These are phyloP conservation scores for Saxophila tyrrhenica DNA, from an alignment of 495 filamentous ascomycete species.

Conservation along the genomic window DNA sequence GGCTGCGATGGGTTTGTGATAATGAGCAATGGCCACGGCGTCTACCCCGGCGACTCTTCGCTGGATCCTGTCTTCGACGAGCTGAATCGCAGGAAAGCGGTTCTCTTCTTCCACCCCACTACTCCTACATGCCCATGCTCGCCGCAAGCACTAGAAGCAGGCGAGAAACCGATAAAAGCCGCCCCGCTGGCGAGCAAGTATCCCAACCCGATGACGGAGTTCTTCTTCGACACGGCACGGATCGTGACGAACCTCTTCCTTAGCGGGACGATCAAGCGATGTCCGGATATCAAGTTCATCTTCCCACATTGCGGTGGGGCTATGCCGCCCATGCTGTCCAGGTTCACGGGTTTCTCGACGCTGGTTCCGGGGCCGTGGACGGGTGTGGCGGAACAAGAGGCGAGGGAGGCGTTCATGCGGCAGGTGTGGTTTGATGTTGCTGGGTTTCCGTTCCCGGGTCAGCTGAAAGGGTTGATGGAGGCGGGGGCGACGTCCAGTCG, in stretches of 20 bases:
- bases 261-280: slow-evolving; percentile 34
- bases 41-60: slow-evolving; percentile 38
- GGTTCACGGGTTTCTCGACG: slow-evolving; percentile 32
- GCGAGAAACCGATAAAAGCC: slow-evolving; percentile 8
- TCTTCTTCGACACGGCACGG: slow-evolving; percentile 44
- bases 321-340: slow-evolving; percentile 35
- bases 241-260: slow-evolving; percentile 39
- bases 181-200: slow-evolving; percentile 23
- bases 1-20: slow-evolving; percentile 40
- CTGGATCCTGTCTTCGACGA: slow-evolving; percentile 35
- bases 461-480: slow-evolving; percentile 20
- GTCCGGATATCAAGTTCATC: slow-evolving; percentile 36
- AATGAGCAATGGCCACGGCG: slow-evolving; percentile 37
- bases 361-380: slow-evolving; percentile 16
- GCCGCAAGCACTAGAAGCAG: slow-evolving; percentile 9
- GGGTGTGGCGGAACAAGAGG: slow-evolving; percentile 2
- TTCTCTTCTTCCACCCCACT: slow-evolving; percentile 45
- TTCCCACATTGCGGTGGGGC: slow-evolving; percentile 40
- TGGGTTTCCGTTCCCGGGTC: slow-evolving; percentile 36
- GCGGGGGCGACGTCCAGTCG: slow-evolving; percentile 25
- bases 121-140: slow-evolving; percentile 22
- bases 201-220: slow-evolving; percentile 43
- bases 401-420: slow-evolving; percentile 26
- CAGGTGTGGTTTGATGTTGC: slow-evolving; percentile 35
- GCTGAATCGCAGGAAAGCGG: slow-evolving; percentile 24